phyloP scores from a whole-genome alignment of 2,329 filamentous ascomycete species.

The Aureobasidium sp. region DNA sequence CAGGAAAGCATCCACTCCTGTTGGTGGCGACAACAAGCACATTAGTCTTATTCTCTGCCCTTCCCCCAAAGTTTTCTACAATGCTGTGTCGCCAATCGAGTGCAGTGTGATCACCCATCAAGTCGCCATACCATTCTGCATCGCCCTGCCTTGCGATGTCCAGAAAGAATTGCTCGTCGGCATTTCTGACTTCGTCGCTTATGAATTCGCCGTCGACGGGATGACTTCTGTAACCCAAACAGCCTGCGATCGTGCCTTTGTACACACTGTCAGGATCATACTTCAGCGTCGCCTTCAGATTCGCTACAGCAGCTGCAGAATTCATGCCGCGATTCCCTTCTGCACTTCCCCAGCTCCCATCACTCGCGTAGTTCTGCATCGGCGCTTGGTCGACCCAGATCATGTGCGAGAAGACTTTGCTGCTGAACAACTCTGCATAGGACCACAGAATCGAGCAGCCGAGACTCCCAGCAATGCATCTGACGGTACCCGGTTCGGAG shows the following conservation, averaged over 20 bases:
- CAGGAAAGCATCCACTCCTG: not conserved
- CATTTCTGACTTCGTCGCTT: not conserved
- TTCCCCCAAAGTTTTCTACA: not conserved
- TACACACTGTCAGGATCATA: conserved; percentile 3
- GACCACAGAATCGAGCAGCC: conserved; percentile 5
- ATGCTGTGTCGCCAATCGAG: conserved; percentile 7
- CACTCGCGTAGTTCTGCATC: conserved; percentile 2
- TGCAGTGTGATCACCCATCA: conserved; percentile 5
- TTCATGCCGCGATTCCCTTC: conserved; percentile 6
- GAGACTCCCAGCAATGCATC: conserved; percentile 2
- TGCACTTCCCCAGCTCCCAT: conserved; percentile 1
- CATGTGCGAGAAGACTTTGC: not conserved
- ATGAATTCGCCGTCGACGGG: not conserved
- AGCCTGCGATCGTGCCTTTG: not conserved
- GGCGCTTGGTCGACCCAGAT: conserved; percentile 4
- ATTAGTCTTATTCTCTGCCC: not conserved
- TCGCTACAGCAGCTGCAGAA: not conserved
- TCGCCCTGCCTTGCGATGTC: not conserved
- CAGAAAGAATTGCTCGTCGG: conserved; percentile 3
- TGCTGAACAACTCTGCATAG: not conserved
- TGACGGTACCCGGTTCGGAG: not conserved
- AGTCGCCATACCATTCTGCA: conserved; percentile 1
- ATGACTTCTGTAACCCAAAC: conserved; percentile 3
- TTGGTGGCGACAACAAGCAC: conserved; percentile 2
- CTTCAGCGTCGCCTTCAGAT: not conserved